phyloP scores from a whole-genome alignment of 768 basidiomycete genomes.

The Macrolepiota albuminosa region DNA sequence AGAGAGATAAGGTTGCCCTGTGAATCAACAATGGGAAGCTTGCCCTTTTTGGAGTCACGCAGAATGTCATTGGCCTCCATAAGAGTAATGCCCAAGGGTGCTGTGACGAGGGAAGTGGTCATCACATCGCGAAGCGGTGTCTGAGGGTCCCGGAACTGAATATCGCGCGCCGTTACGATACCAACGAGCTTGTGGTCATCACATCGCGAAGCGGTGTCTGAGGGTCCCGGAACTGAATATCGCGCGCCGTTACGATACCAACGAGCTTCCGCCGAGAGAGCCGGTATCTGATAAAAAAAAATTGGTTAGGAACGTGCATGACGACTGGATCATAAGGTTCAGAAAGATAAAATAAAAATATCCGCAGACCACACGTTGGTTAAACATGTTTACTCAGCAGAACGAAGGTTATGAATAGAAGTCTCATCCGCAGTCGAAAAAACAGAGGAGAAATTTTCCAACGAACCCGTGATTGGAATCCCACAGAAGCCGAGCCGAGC shows the following conservation, averaged over 20 bases:
- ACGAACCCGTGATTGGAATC: constrained; percentile 94
- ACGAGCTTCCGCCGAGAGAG: constrained; percentile 81
- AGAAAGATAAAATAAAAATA: constrained; percentile 30
- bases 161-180: constrained; percentile 93
- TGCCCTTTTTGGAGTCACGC: constrained; percentile 95
- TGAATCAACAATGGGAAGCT: constrained; percentile 69
- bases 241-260: constrained; percentile 94
- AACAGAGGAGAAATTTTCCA: neutral
- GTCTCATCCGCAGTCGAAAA: constrained; percentile 40
- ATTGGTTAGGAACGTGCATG: constrained; percentile 17
- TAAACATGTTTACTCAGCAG: constrained; percentile 71
- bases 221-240: constrained; percentile 85
- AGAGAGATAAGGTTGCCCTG: constrained; percentile 61
- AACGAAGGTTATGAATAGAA: constrained; percentile 75
- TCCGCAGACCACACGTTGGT: constrained; percentile 70
- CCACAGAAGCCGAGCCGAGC: constrained; percentile 90
- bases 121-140: constrained; percentile 78
- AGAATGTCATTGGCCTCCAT: constrained; percentile 90
- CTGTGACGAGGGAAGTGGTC: constrained; percentile 87
- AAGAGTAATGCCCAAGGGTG: constrained; percentile 84
- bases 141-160: constrained; percentile 79
- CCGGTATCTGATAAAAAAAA: constrained; percentile 64
- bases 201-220: constrained; percentile 65
- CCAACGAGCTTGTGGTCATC: constrained; percentile 97
- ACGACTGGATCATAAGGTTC: constrained; percentile 19